Evolutionary conservation across 208 protist genomes (phyloP).

Genomic region (Leishmania turanica): DNA sequence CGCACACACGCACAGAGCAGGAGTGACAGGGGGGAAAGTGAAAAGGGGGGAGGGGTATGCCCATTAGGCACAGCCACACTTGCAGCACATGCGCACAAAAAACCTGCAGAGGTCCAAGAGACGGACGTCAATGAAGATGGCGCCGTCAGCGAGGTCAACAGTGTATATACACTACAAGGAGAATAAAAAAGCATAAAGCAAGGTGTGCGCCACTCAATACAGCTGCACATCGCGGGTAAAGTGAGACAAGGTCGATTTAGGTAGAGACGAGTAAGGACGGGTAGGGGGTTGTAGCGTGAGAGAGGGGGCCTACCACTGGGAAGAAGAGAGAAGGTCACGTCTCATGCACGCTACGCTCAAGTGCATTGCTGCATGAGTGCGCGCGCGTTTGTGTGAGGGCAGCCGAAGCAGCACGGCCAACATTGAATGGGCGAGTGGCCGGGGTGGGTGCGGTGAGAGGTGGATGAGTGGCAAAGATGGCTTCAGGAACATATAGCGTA

Average conservation of each 20-base stretch:
- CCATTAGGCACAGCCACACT: background rate
- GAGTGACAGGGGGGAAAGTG: no score
- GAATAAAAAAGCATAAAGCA: background rate
- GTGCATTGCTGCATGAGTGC: background rate
- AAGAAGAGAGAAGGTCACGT: background rate
- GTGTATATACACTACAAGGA: background rate
- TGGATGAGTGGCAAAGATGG: background rate
- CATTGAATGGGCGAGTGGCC: background rate
- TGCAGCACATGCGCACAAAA: background rate
- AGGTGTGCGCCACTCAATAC: background rate
- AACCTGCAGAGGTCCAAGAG: background rate
- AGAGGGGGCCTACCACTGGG: background rate
- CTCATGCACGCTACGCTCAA: background rate
- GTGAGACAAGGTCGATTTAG: background rate
- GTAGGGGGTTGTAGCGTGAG: background rate
- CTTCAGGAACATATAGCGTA: background rate
- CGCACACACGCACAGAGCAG: background rate
- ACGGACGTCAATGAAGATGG: background rate
- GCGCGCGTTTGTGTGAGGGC: background rate
- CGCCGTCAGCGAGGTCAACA: background rate
- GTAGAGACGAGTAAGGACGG: background rate
- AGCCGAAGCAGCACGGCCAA: background rate
- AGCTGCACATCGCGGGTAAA: background rate
- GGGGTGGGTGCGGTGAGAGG: background rate
- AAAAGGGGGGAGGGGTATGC: background rate